Evolutionary conservation across 495 filamentous ascomycete genomes (phyloP), one percentile per base, ranked within the genome.

Genomic region (Endocarpon pusillum): DNA sequence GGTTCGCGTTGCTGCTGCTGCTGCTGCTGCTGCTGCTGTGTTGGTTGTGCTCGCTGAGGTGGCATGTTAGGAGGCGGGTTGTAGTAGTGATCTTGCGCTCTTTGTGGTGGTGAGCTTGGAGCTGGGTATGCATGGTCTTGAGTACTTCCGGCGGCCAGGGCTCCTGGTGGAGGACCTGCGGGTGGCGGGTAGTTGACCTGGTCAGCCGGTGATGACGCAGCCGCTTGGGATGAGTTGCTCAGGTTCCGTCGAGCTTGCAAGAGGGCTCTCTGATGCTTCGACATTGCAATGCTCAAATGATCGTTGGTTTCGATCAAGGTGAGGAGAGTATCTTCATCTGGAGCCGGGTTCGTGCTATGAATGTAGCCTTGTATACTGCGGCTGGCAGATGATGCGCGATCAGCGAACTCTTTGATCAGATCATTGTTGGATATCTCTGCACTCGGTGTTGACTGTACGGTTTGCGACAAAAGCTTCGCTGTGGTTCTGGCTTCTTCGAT

Each of bases 231-330:
- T 7, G 46, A 33, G 16, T 47, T 45, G 2, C 49, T 51, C 8
- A 44, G 39, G 9, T 45, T 41, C 27, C 54, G 57, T 38, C 76
- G 66, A 1, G 87, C 87, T 42, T 75, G 65, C 11, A 93, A 65
- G 38, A 93, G 58, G 11, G 82, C 77, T 17, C 79, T 73, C 46
- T 85, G 80, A 55, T 94, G 78, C 34, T 80, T 73, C 35, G 70
- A 84, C 5, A 84, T 55, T 0, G 85, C 73, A 12, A 77, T 67
- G 17, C 75, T 73, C 14, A 97, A 61, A 47, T 83, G 75, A 45
- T 96, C 91, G 48, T 91, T 93, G 23, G 84, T 87, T 54, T 96
- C 86, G 49, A 99, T 92, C 30, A 99, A 57, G 14, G 75, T 86
- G 39, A 84, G 70, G 53, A 99, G 72, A 1, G 89, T 96, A 45